Conservation (phyloP, 768 basidiomycete species). For the Pleurotus cornucopiae region DNA sequence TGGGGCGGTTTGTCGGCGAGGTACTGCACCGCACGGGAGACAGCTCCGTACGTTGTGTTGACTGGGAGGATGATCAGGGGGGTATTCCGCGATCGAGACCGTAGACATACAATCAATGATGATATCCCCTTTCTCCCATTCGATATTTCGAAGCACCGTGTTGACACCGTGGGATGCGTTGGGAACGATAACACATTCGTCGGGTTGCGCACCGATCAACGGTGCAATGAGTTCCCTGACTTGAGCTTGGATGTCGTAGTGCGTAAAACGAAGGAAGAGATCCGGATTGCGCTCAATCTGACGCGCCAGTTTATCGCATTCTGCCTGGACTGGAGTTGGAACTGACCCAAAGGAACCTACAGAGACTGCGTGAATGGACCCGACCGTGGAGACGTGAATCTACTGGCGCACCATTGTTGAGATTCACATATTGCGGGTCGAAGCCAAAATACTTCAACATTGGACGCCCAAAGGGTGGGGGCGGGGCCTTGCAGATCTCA, state of each 20-base stretch:
- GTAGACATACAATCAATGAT: conserved; percentile 45
- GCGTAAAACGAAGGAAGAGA: conserved; percentile 35
- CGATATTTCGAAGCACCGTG: conserved; percentile 57
- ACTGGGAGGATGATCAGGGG: neutral
- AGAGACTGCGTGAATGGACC: conserved; percentile 24
- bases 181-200: conserved; percentile 46
- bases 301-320: conserved; percentile 29
- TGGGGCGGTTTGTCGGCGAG: conserved; percentile 48
- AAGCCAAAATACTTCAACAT: conserved; percentile 41
- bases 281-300: conserved; percentile 48
- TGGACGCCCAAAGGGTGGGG: conserved; percentile 41
- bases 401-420: conserved; percentile 34
- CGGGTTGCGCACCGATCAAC: conserved; percentile 39
- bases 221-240: conserved; percentile 43
- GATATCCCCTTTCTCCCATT: conserved; percentile 59
- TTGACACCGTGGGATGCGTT: conserved; percentile 58
- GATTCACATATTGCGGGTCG: conserved; percentile 32
- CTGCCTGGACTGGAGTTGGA: conserved; percentile 39
- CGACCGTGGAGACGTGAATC: conserved; percentile 15
- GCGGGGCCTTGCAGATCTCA: conserved; percentile 12
- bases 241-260: conserved; percentile 23
- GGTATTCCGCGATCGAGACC: neutral
- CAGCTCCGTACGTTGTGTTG: conserved; percentile 42
- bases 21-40: conserved; percentile 44
- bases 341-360: conserved; percentile 36